A percentile compares a stretch with the other conserved stretches of the same genome.
Conservation (phyloP, 2,329 filamentous ascomycete species). For the Sporothrix phasma region DNA sequence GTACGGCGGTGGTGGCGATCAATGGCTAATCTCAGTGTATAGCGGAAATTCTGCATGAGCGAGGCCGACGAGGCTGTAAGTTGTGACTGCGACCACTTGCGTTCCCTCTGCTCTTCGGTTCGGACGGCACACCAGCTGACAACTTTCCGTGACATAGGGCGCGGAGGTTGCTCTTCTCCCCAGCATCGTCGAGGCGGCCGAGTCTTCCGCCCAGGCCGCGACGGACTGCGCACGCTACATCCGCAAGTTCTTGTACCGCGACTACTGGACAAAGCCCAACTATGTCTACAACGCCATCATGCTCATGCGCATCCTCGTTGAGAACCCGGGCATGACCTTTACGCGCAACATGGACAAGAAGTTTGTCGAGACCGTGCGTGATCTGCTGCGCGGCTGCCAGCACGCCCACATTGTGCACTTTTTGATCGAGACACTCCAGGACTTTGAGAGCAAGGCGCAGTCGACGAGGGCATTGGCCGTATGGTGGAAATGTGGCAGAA, state of each 20-base stretch:
- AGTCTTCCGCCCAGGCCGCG: constrained; percentile 80
- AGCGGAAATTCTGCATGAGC: constrained; percentile 16
- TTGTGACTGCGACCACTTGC: background rate
- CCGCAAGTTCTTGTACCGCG: constrained; percentile 69
- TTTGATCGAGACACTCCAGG: constrained; percentile 74
- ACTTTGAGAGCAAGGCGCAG: constrained; percentile 58
- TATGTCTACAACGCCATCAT: constrained; percentile 95
- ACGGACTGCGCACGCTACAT: constrained; percentile 71
- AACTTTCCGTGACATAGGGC: constrained; percentile 38
- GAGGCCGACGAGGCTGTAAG: constrained; percentile 13
- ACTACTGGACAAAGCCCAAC: constrained; percentile 54
- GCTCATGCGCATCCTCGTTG: constrained; percentile 81
- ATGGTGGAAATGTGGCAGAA: constrained; percentile 81
- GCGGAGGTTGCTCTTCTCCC: constrained; percentile 90
- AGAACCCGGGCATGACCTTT: constrained; percentile 85
- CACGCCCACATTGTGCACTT: constrained; percentile 77
- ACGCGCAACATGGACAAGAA: constrained; percentile 83
- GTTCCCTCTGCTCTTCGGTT: too few relatives aligned
- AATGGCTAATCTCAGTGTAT: background rate
- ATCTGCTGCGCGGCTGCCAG: constrained; percentile 58
- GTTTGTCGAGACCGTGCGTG: constrained; percentile 67
- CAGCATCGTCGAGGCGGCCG: constrained; percentile 86
- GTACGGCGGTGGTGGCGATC: background rate
- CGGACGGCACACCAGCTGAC: too few relatives aligned
- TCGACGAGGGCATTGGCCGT: constrained; percentile 63